Base-by-base conservation (phyloP, 1,139 yeast species). In the Kodamaea alishanica region DNA sequence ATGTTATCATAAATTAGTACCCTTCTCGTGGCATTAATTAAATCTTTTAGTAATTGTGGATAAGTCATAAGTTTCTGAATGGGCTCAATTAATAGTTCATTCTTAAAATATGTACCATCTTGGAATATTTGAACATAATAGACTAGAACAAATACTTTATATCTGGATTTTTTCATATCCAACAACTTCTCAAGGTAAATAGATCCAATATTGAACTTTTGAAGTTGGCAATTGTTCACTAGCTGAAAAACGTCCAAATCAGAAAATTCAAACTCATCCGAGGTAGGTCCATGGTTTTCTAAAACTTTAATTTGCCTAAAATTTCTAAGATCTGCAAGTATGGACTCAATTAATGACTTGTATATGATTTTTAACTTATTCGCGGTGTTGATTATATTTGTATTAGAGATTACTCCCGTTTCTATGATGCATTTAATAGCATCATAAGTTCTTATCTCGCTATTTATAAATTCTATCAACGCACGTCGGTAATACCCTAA, bases 221-320 rank as follows among this genome's bases (percentile, higher is more conserved):
- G 44, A 6, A 54, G 15, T 25, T 47, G 43, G 37, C 51, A 46
- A 28, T 48, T 47, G 35, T 49, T 45, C 3, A 54, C 54, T 41
- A 55, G 39, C 34, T 50, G 52, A 10, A 50, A 45, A 6, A 53
- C 38, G 40, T 50, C 45, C 6, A 32, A 25, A 12, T 38, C 33
- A 6, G 25, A 24, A 11, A 34, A 33, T 6, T 32, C 35, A 2
- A 15, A 15, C 20, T 4, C 20, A 15, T 15, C 20, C 20, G 20
- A 15, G 20, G 20, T 15, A 4, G 20, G 20, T 4, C 3, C 4
- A 15, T 3, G 4, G 4, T 15, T 15, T 15, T 15, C 20, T 3
- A 15, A 15, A 15, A 15, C 4, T 15, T 3, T 15, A 3, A 3
- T 15, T 4, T 15, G 20, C 20, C 4, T 15, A 15, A 4, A 15